A percentile compares a stretch with the other conserved stretches of the same genome.
phyloP scores from a whole-genome alignment of 768 basidiomycete species.

The Kondoa malvinella region DNA sequence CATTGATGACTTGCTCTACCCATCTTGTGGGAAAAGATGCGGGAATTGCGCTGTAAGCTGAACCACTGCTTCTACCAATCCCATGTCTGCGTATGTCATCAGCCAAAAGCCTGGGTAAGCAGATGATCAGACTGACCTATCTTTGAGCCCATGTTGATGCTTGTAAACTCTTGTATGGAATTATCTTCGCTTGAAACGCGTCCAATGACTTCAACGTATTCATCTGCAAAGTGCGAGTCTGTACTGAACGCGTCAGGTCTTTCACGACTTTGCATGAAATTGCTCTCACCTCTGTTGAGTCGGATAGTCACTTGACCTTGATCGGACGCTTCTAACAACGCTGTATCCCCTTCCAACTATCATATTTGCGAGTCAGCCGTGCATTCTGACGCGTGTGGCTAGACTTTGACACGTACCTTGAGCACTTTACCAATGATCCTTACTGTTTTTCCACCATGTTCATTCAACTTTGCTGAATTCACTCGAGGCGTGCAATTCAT shows the following conservation, averaged over 20 bases:
- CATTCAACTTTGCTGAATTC: neutral
- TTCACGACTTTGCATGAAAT: neutral
- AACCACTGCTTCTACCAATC: neutral
- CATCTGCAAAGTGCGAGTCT: conserved; percentile 17
- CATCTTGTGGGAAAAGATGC: conserved; percentile 3
- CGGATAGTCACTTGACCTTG: conserved; percentile 15
- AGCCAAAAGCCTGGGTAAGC: neutral
- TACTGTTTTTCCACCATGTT: neutral
- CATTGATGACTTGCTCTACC: neutral
- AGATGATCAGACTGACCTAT: neutral
- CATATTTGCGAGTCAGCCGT: too few species aligned
- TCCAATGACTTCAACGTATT: conserved; percentile 22
- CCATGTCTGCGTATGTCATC: neutral
- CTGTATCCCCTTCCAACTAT: conserved; percentile 8
- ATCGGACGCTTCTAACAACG: conserved; percentile 17
- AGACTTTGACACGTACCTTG: neutral
- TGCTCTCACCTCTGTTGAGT: neutral
- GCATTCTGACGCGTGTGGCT: neutral
- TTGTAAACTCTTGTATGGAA: conserved; percentile 14
- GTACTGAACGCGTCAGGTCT: neutral
- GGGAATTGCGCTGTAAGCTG: neutral
- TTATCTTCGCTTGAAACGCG: conserved; percentile 16
- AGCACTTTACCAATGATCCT: conserved; percentile 7
- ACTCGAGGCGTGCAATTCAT: conserved; percentile 2
- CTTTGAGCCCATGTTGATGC: conserved; percentile 5